These are phyloP conservation scores for Clonostachys rhizophaga DNA, from an alignment of 2,329 filamentous ascomycete genomes.

Conservation along the genomic window DNA sequence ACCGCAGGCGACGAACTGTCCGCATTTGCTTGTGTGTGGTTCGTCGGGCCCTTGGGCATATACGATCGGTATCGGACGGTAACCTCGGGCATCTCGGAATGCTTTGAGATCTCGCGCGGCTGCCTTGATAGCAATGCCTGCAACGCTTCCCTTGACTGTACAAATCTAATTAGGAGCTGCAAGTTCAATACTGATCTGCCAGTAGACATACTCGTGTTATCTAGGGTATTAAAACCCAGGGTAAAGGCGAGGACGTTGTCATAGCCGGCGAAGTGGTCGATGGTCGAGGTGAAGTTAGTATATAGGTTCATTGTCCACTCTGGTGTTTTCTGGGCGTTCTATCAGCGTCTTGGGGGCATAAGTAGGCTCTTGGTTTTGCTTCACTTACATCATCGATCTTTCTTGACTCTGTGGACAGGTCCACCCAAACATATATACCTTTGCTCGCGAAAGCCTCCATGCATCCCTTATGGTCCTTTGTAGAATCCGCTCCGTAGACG, in stretches of 20 bases:
- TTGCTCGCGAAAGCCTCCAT: constrained; percentile 1
- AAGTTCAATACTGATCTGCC: no score
- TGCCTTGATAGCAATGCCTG: neutral
- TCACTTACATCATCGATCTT: neutral
- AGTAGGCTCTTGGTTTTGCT: neutral
- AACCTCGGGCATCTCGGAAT: neutral
- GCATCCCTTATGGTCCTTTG: neutral
- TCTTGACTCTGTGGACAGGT: neutral
- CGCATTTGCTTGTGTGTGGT: neutral
- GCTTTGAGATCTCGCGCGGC: constrained; percentile 1
- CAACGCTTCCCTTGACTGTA: no score
- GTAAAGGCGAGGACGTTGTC: neutral
- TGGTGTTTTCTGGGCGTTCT: neutral
- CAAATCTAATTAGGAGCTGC: no score
- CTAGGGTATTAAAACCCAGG: neutral
- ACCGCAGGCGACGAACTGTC: neutral
- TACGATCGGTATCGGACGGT: neutral
- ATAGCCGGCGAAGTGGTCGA: neutral
- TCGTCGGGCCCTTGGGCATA: neutral
- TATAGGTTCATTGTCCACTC: neutral
- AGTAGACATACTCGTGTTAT: neutral
- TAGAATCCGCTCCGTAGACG: neutral
- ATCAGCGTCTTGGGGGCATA: neutral
- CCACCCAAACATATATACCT: constrained; percentile 1
- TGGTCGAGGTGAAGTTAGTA: neutral